Percentiles rank a stretch among this genome's conserved stretches.
phyloP scores from a whole-genome alignment of 768 basidiomycete genomes.

The Russula emetica region DNA sequence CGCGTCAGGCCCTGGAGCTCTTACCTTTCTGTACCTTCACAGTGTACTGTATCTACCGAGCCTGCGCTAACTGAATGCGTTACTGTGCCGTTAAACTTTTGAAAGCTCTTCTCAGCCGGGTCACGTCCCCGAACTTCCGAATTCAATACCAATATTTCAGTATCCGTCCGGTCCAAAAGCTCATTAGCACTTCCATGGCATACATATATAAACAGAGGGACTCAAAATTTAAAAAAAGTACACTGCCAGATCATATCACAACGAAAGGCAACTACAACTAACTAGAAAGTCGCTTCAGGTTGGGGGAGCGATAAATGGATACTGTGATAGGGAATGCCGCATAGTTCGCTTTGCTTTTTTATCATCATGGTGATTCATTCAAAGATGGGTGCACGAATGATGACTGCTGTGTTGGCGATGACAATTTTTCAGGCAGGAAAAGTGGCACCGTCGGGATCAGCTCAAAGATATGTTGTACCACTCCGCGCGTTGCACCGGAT shows the following conservation, averaged over 20 bases:
- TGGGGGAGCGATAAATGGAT: not conserved
- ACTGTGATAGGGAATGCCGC: not conserved
- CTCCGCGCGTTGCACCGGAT: conserved; percentile 39
- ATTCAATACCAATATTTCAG: not conserved
- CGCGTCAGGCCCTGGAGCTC: too few relatives aligned
- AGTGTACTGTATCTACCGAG: too few relatives aligned
- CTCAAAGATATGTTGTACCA: conserved; percentile 73
- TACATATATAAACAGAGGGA: conserved; percentile 17
- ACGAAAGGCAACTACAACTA: not conserved
- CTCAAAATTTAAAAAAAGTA: not conserved
- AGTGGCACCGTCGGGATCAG: conserved; percentile 73
- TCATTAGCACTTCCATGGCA: conserved; percentile 10
- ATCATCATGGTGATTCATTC: conserved; percentile 34
- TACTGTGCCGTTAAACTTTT: too few relatives aligned
- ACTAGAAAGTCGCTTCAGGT: not conserved
- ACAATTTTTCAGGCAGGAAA: conserved; percentile 50
- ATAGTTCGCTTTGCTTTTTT: not conserved
- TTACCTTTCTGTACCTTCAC: too few relatives aligned
- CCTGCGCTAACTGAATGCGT: too few relatives aligned
- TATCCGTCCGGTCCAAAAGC: not conserved
- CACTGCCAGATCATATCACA: conserved; percentile 4
- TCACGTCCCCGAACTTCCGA: not conserved
- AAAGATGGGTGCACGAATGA: conserved; percentile 35
- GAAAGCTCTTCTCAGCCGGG: not conserved
- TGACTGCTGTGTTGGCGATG: conserved; percentile 37